Evolutionary conservation across 2,329 filamentous ascomycete species (phyloP).

Genomic region (Talaromyces sp.): DNA sequence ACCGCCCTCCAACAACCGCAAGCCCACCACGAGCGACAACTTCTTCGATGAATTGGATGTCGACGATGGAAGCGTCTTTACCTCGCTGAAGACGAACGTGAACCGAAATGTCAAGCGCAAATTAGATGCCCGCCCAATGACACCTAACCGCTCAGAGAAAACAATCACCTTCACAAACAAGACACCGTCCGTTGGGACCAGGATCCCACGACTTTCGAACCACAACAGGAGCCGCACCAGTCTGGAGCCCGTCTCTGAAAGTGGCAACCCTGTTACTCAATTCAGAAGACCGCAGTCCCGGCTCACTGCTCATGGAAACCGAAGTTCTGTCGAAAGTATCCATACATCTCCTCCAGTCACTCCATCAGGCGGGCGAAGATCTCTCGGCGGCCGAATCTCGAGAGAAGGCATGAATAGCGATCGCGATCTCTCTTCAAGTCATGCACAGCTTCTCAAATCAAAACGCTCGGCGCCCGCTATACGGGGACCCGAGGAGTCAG

Average conservation of each 20-base stretch:
- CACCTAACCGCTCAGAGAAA: slow-evolving; percentile 70
- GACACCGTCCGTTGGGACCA: slow-evolving; percentile 57
- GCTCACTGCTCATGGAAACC: slow-evolving; percentile 63
- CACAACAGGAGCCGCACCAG: slow-evolving; percentile 70
- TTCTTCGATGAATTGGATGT: slow-evolving; percentile 85
- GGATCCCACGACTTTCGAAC: slow-evolving; percentile 73
- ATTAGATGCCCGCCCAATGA: slow-evolving; percentile 60
- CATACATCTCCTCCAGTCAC: slow-evolving; percentile 52
- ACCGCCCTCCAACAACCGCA: slow-evolving; percentile 20
- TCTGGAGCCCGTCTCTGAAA: slow-evolving; percentile 91
- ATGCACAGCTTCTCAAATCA: slow-evolving; percentile 55
- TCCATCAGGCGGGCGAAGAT: slow-evolving; percentile 60
- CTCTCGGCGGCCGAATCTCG: slow-evolving; percentile 49
- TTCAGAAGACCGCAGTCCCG: slow-evolving; percentile 66
- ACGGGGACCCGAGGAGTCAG: slow-evolving; percentile 44
- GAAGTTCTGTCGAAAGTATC: slow-evolving; percentile 63
- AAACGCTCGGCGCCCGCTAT: slow-evolving; percentile 63
- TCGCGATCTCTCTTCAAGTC: slow-evolving; percentile 51
- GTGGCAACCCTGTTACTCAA: slow-evolving; percentile 67
- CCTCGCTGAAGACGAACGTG: slow-evolving; percentile 74
- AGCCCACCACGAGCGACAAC: slow-evolving; percentile 59
- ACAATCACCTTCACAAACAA: slow-evolving; percentile 92
- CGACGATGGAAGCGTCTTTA: slow-evolving; percentile 77
- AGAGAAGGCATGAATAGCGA: slow-evolving; percentile 43
- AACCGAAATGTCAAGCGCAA: slow-evolving; percentile 93